A percentile compares a stretch with the other conserved stretches of the same genome.
Evolutionary conservation across 164 flowering plant species (phyloP).

Genomic region (Cinnamomum micranthum): DNA sequence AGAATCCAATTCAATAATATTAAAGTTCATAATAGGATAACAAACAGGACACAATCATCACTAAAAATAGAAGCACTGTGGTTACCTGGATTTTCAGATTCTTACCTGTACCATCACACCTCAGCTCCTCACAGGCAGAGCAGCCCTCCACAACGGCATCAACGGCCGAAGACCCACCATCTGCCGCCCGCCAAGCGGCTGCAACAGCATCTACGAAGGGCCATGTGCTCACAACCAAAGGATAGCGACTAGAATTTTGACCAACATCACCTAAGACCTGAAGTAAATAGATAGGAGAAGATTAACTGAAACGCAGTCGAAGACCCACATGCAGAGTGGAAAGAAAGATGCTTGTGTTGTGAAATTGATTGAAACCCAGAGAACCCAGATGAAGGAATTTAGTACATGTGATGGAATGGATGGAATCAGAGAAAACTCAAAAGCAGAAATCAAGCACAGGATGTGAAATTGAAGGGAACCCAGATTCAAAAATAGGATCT

Average conservation of each 20-base stretch:
- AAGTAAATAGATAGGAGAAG: background rate
- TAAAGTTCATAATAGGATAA: background rate
- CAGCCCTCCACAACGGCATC: constrained; percentile 94
- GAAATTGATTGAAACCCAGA: too few relatives aligned
- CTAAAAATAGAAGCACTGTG: background rate
- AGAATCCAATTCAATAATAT: background rate
- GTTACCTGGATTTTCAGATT: background rate
- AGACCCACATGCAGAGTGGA: background rate
- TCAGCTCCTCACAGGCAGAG: constrained; percentile 86
- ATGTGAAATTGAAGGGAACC: constrained; percentile 5
- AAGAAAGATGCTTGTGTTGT: background rate
- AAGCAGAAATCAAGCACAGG: too few relatives aligned
- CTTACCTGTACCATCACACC: constrained; percentile 96
- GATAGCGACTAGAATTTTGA: constrained; percentile 32
- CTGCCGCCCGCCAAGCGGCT: constrained; percentile 79
- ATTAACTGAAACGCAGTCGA: background rate
- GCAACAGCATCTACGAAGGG: constrained; percentile 86
- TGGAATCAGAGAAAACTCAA: too few relatives aligned
- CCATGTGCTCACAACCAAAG: constrained; percentile 92
- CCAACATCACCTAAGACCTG: constrained; percentile 39
- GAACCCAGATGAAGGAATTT: too few relatives aligned
- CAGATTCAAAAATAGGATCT: background rate
- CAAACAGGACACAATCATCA: background rate
- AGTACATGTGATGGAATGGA: too few relatives aligned
- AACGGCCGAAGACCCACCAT: constrained; percentile 60